Percentiles rank a stretch among this genome's conserved stretches.
Conservation (phyloP, 1,139 yeast genomes). For the Candida sp. region DNA sequence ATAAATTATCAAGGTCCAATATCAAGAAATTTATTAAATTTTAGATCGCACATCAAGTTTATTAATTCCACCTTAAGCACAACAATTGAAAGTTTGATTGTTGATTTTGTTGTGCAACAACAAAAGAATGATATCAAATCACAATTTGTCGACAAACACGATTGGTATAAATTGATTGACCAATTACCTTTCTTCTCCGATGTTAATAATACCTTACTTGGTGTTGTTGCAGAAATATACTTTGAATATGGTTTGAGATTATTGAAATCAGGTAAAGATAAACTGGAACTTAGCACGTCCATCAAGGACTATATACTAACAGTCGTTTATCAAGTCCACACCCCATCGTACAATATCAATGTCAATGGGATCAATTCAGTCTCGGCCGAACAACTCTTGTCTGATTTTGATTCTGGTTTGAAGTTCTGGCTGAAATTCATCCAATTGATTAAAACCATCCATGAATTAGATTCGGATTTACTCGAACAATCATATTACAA, state of each 20-base stretch:
- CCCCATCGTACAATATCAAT: slow-evolving; percentile 39
- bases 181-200: slow-evolving; percentile 60
- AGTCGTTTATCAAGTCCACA: slow-evolving; percentile 36
- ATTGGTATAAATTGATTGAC: slow-evolving; percentile 57
- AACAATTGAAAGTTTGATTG: slow-evolving; percentile 49
- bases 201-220: slow-evolving; percentile 42
- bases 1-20: slow-evolving; percentile 69
- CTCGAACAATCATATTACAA: slow-evolving; percentile 28
- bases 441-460: slow-evolving; percentile 31
- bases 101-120: slow-evolving; percentile 53
- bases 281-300: slow-evolving; percentile 24
- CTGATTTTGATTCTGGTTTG: slow-evolving; percentile 40
- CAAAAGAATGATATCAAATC: slow-evolving; percentile 42
- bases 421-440: slow-evolving; percentile 41
- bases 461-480: slow-evolving; percentile 31
- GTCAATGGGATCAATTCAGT: slow-evolving; percentile 42
- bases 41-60: slow-evolving; percentile 63
- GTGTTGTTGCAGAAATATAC: slow-evolving; percentile 41
- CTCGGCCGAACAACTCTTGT: slow-evolving; percentile 30
- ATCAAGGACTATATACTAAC: slow-evolving; percentile 36
- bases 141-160: slow-evolving; percentile 35
- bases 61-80: slow-evolving; percentile 51
- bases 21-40: slow-evolving; percentile 58
- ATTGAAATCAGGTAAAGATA: slow-evolving; percentile 18
- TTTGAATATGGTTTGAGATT: slow-evolving; percentile 36